These are phyloP conservation scores for Termitomyces sp. DNA, from an alignment of 1,284 basidiomycete species.

Conservation along the genomic window DNA sequence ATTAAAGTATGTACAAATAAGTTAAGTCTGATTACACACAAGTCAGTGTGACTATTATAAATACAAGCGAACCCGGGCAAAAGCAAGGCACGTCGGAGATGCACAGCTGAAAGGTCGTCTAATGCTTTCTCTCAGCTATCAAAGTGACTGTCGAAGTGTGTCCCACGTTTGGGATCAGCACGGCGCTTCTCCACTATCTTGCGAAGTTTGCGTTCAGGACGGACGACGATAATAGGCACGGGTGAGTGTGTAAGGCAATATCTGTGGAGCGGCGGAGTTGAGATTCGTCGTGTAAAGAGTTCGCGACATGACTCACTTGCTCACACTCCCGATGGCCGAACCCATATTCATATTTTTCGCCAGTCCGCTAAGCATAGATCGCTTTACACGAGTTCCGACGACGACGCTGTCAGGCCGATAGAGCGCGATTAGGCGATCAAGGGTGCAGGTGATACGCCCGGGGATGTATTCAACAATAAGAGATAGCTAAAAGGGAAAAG, in stretches of 20 bases:
- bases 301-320: constrained; percentile 35
- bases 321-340: constrained; percentile 61
- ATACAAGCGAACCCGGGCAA: background rate
- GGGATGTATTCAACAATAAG: constrained; percentile 94
- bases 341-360: constrained; percentile 36
- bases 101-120: background rate
- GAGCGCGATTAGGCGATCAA: constrained; percentile 89
- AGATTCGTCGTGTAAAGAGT: background rate
- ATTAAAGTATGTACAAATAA: background rate
- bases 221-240: constrained; percentile 88
- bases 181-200: constrained; percentile 80
- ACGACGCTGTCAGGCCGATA: constrained; percentile 95
- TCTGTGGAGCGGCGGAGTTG: background rate
- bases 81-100: background rate
- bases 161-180: constrained; percentile 80
- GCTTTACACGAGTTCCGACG: constrained; percentile 85
- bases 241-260: constrained; percentile 88
- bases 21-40: background rate
- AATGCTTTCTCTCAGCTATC: constrained; percentile 25
- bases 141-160: constrained; percentile 74
- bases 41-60: background rate
- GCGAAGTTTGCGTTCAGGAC: constrained; percentile 79
- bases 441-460: constrained; percentile 83
- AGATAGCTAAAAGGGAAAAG: constrained; percentile 54
- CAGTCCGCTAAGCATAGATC: constrained; percentile 24